These are phyloP conservation scores for Tremella fuciformis DNA, from an alignment of 768 basidiomycete species.

Conservation along the genomic window DNA sequence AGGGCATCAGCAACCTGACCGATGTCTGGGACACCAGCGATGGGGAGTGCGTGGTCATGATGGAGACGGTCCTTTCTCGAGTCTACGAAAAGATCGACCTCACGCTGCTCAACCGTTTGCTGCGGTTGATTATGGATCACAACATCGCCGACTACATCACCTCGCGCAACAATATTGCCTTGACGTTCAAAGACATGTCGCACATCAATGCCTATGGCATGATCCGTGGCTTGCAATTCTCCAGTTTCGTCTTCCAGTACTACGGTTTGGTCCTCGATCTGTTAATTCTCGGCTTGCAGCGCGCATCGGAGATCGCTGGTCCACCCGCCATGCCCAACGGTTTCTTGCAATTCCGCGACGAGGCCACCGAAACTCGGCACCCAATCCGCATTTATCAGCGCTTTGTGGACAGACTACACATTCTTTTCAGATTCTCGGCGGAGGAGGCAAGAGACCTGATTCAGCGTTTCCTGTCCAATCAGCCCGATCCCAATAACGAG, in stretches of 20 bases:
- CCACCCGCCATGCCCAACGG: slow-evolving; percentile 97
- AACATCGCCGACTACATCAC: slow-evolving; percentile 99
- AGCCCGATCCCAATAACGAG: slow-evolving; percentile 96
- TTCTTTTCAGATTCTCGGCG: slow-evolving; percentile 95
- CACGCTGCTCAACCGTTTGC: slow-evolving; percentile 88
- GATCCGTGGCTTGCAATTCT: slow-evolving; percentile 96
- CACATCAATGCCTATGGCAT: slow-evolving; percentile 96
- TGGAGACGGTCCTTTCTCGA: slow-evolving; percentile 97
- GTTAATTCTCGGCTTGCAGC: slow-evolving; percentile 91
- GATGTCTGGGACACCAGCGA: slow-evolving; percentile 98
- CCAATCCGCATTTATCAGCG: slow-evolving; percentile 98
- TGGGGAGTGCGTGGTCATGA: slow-evolving; percentile 95
- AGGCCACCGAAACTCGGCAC: slow-evolving; percentile 89
- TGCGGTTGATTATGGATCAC: slow-evolving; percentile 95
- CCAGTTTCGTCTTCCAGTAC: slow-evolving; percentile 98
- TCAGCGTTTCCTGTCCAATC: slow-evolving; percentile 93
- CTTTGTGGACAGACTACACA: slow-evolving; percentile 90
- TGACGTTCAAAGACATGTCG: slow-evolving; percentile 97
- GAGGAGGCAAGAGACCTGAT: slow-evolving; percentile 97
- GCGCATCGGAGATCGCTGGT: slow-evolving; percentile 98
- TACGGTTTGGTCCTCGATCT: slow-evolving; percentile 94
- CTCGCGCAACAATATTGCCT: slow-evolving; percentile 78
- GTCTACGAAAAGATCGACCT: slow-evolving; percentile 99
- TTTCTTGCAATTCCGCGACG: slow-evolving; percentile 95
- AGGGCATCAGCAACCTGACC: slow-evolving; percentile 97